These are phyloP conservation scores for Isochrysis galbana DNA, from an alignment of 78 protist species.

Conservation along the genomic window DNA sequence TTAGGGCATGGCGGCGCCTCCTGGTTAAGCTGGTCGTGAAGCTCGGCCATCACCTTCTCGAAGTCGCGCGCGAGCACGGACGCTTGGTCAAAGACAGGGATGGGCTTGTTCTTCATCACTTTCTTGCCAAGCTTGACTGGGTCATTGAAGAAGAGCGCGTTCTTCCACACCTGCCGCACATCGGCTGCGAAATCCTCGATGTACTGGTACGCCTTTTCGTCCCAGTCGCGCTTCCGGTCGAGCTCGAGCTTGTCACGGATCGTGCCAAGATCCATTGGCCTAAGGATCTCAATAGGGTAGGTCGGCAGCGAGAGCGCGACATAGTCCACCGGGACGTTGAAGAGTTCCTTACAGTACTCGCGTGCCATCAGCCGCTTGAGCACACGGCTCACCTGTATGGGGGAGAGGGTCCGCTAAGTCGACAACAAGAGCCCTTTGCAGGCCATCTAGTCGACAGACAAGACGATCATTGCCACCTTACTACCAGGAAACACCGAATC, in stretches of 20 bases:
- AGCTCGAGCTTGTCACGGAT: background rate
- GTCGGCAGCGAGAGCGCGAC: background rate
- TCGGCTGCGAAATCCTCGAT: constrained; percentile 6
- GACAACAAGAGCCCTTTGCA: no score
- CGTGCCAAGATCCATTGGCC: constrained; percentile 67
- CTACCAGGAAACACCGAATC: no score
- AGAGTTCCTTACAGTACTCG: background rate
- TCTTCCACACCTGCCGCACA: constrained; percentile 16
- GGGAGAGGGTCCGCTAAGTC: no score
- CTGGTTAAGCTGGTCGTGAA: background rate
- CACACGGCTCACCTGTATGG: no score
- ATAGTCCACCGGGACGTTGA: constrained; percentile 46
- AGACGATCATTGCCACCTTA: no score
- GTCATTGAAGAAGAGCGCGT: constrained; percentile 1
- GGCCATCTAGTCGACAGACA: no score
- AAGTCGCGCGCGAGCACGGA: background rate
- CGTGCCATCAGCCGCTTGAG: background rate
- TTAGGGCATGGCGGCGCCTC: background rate
- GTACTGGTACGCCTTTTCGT: background rate
- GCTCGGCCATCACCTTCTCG: background rate
- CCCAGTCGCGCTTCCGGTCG: background rate
- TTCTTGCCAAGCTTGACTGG: no score
- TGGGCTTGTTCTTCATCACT: background rate
- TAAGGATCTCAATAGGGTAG: constrained; percentile 43
- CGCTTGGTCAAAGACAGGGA: background rate